phyloP scores from a whole-genome alignment of 768 basidiomycete species.

The Lactifluus pinguis region DNA sequence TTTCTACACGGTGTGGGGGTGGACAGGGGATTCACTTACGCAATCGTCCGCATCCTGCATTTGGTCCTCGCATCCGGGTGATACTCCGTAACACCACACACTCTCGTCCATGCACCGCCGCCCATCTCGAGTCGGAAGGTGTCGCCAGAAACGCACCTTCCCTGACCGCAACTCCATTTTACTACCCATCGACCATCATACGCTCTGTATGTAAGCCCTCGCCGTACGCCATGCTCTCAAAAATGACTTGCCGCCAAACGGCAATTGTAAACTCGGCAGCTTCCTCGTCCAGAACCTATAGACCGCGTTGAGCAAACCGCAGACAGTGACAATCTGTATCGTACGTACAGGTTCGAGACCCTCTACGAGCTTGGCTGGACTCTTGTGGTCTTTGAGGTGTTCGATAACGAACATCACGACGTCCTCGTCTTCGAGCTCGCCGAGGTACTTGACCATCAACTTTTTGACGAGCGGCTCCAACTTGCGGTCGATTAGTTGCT shows the following conservation, averaged over 20 bases:
- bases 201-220: slow-evolving; percentile 83
- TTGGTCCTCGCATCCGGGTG: background rate
- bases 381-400: slow-evolving; percentile 85
- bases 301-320: background rate
- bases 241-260: slow-evolving; percentile 89
- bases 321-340: background rate
- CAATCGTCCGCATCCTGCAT: slow-evolving; percentile 5
- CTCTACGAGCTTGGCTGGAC: slow-evolving; percentile 76
- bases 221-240: slow-evolving; percentile 90
- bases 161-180: slow-evolving; percentile 3
- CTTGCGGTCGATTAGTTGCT: slow-evolving; percentile 79
- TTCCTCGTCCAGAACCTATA: slow-evolving; percentile 87
- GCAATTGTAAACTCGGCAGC: slow-evolving; percentile 66
- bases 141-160: slow-evolving; percentile 20
- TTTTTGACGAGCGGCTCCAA: slow-evolving; percentile 77
- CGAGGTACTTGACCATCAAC: slow-evolving; percentile 79
- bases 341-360: slow-evolving; percentile 80
- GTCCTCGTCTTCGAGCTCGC: slow-evolving; percentile 90
- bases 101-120: background rate
- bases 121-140: slow-evolving; percentile 1
- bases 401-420: slow-evolving; percentile 90
- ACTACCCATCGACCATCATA: slow-evolving; percentile 62
- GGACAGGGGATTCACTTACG: slow-evolving; percentile 14
- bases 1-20: slow-evolving; percentile 11
- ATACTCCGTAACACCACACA: slow-evolving; percentile 8